These are phyloP conservation scores for Turritis glabra DNA, from an alignment of 345 rosid genomes.

Conservation along the genomic window DNA sequence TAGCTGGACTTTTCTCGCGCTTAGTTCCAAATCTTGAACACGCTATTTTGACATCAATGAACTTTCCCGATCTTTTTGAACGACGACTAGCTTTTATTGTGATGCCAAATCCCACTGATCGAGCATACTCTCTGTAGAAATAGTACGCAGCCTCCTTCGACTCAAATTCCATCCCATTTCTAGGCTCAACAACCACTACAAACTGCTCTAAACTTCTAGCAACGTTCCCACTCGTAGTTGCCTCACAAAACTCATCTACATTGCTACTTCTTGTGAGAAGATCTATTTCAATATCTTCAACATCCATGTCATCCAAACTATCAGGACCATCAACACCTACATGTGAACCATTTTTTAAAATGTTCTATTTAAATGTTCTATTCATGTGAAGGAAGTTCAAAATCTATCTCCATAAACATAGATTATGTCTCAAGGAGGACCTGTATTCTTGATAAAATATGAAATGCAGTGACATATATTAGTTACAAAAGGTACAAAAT, in stretches of 20 bases:
- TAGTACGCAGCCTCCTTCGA: slow-evolving; percentile 36
- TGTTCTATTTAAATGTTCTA: no score
- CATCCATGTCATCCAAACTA: slow-evolving; percentile 26
- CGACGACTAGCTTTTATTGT: slow-evolving; percentile 42
- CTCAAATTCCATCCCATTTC: slow-evolving; percentile 34
- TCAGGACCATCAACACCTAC: not conserved
- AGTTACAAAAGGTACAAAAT: not conserved
- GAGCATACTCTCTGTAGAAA: slow-evolving; percentile 41
- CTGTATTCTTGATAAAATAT: not conserved
- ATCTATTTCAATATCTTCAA: slow-evolving; percentile 23
- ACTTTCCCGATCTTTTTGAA: slow-evolving; percentile 34
- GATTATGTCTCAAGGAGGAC: not conserved
- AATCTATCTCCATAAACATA: not conserved
- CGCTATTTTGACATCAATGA: slow-evolving; percentile 37
- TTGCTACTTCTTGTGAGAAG: slow-evolving; percentile 12
- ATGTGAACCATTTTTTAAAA: not conserved
- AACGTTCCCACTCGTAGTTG: slow-evolving; percentile 22
- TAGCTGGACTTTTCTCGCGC: not conserved
- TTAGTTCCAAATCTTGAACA: slow-evolving; percentile 41
- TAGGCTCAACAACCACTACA: slow-evolving; percentile 4
- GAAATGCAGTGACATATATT: not conserved
- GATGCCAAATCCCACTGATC: slow-evolving; percentile 36
- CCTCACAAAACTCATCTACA: slow-evolving; percentile 20
- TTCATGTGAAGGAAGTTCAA: no score
- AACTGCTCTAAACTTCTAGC: slow-evolving; percentile 14